phyloP scores from a whole-genome alignment of 164 flowering plant genomes.

The Protea cynaroides region DNA sequence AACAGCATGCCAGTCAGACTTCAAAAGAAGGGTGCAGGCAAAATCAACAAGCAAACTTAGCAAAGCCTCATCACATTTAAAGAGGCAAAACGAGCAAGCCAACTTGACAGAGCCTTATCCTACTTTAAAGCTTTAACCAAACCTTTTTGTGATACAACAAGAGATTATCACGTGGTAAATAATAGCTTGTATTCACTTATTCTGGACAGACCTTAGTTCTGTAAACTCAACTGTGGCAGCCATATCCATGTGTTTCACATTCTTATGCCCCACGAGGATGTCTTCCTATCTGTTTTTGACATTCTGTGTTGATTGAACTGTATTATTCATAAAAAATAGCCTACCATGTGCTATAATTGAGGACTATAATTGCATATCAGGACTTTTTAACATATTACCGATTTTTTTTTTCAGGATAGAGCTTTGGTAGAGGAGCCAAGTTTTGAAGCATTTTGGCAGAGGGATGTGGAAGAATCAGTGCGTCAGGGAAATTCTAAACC shows the following conservation, averaged over 20 bases:
- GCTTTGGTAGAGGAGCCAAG: slow-evolving; percentile 36
- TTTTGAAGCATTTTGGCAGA: slow-evolving; percentile 72
- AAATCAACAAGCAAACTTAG: no score
- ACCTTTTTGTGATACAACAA: not conserved
- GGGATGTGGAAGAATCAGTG: slow-evolving; percentile 84
- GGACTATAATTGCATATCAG: not conserved
- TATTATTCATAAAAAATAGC: no score
- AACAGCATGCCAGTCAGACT: no score
- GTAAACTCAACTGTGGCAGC: slow-evolving; percentile 1
- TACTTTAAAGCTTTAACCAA: no score
- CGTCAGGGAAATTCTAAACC: slow-evolving; percentile 74
- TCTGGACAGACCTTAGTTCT: not conserved
- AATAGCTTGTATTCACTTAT: not conserved
- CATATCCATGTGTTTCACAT: not conserved
- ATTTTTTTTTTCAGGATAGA: slow-evolving; percentile 50
- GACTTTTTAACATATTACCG: not conserved
- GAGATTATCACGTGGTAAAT: not conserved
- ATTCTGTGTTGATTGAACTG: no score
- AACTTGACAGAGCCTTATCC: no score
- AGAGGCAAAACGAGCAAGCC: no score
- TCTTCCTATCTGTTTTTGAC: not conserved
- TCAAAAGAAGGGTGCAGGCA: no score
- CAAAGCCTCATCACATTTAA: no score
- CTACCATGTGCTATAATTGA: not conserved
- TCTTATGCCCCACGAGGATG: not conserved